Percentiles rank a stretch among this genome's conserved stretches.
Conservation (phyloP, 306 rosid genomes). For the Rosa chinensis region DNA sequence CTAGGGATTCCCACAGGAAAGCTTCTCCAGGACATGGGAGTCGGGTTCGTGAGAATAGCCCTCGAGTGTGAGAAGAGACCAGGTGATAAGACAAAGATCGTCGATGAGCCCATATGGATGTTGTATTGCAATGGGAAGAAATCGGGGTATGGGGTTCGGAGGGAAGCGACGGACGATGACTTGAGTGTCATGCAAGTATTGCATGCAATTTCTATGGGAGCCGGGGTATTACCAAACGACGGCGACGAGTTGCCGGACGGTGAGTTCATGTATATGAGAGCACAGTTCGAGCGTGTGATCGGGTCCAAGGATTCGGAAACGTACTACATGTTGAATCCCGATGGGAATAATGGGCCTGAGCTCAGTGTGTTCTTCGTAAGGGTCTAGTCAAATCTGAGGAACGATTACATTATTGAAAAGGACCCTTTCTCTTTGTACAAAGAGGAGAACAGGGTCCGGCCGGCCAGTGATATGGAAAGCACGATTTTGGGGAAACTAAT, state of each 20-base stretch:
- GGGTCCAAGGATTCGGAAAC: constrained; percentile 90
- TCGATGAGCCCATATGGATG: constrained; percentile 77
- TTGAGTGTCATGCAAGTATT: constrained; percentile 66
- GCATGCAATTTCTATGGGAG: constrained; percentile 65
- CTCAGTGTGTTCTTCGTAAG: constrained; percentile 73
- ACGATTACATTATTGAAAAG: not conserved
- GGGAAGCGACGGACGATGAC: constrained; percentile 70
- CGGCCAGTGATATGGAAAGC: not conserved
- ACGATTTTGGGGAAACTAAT: not conserved
- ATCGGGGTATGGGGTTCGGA: constrained; percentile 69
- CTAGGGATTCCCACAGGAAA: constrained; percentile 61
- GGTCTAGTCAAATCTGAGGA: constrained; percentile 27
- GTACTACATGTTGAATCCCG: constrained; percentile 82
- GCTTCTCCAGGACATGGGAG: constrained; percentile 71
- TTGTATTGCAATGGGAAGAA: constrained; percentile 78
- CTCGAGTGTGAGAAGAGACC: constrained; percentile 71
- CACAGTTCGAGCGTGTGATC: constrained; percentile 61
- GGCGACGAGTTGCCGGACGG: constrained; percentile 41
- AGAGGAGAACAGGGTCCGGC: not conserved
- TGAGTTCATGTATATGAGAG: constrained; percentile 74
- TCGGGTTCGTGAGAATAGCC: constrained; percentile 65
- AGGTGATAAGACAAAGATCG: constrained; percentile 47
- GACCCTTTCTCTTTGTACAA: not conserved
- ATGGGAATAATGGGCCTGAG: constrained; percentile 64
- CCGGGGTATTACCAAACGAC: constrained; percentile 66